A percentile compares a stretch with the other conserved stretches of the same genome.
Conservation (phyloP, 306 rosid genomes). For the Pterocarpus santalinus region DNA sequence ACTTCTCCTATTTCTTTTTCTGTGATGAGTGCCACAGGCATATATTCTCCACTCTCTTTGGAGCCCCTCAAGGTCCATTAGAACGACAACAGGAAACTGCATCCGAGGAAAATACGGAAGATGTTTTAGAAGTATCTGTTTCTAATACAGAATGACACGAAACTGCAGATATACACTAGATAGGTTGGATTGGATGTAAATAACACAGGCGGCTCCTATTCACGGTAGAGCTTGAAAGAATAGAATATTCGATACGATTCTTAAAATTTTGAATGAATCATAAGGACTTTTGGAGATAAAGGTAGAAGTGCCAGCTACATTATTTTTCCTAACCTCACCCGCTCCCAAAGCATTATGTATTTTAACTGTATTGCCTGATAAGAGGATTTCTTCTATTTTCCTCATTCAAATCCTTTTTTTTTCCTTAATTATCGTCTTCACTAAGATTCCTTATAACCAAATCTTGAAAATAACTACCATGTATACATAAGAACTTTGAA, state of each 20-base stretch:
- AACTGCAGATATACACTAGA: slow-evolving; percentile 28
- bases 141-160: slow-evolving; percentile 50
- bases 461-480: background rate
- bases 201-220: slow-evolving; percentile 62
- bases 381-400: background rate
- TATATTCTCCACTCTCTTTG: slow-evolving; percentile 78
- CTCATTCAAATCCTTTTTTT: too few relatives aligned
- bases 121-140: slow-evolving; percentile 43
- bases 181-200: slow-evolving; percentile 61
- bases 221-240: slow-evolving; percentile 52
- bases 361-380: background rate
- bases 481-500: background rate
- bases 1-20: slow-evolving; percentile 83
- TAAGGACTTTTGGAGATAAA: slow-evolving; percentile 44
- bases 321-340: slow-evolving; percentile 14
- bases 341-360: slow-evolving; percentile 2
- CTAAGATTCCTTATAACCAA: background rate
- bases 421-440: background rate
- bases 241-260: slow-evolving; percentile 23
- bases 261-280: slow-evolving; percentile 44
- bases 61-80: slow-evolving; percentile 78
- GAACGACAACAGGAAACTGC: slow-evolving; percentile 51
- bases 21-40: slow-evolving; percentile 85
- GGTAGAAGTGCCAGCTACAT: slow-evolving; percentile 12
- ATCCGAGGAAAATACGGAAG: slow-evolving; percentile 49